These are phyloP conservation scores for Syzygium jambos DNA, from an alignment of 345 rosid genomes.

Conservation along the genomic window DNA sequence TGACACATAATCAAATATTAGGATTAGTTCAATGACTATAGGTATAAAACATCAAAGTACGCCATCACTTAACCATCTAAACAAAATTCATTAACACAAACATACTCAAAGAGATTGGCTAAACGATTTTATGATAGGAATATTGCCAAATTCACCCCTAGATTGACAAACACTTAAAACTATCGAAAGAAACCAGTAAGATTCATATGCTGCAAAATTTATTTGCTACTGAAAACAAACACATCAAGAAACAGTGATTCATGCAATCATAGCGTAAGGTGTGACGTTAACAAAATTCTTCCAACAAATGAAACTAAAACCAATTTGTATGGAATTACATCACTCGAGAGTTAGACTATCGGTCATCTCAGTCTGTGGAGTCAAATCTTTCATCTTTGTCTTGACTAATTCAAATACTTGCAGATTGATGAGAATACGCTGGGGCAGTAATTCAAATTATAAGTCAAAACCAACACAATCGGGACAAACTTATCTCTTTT, in stretches of 20 bases:
- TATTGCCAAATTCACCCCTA: not conserved
- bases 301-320: not conserved
- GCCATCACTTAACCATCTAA: not conserved
- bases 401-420: not conserved
- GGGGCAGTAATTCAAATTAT: not conserved
- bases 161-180: not conserved
- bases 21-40: not conserved
- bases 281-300: not conserved
- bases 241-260: not conserved
- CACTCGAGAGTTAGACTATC: not conserved
- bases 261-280: not conserved
- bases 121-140: not conserved
- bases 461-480: not conserved
- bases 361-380: not conserved
- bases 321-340: not conserved
- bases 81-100: not conserved
- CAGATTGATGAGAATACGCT: not conserved
- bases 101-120: not conserved
- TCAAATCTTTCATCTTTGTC: not conserved
- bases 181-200: not conserved
- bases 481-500: not conserved
- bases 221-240: not conserved
- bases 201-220: not conserved
- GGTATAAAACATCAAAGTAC: not conserved
- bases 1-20: not conserved